A percentile compares a stretch with the other conserved stretches of the same genome.
These are phyloP conservation scores for Pichia deserticola DNA, from an alignment of 805 yeast species.

Conservation along the genomic window DNA sequence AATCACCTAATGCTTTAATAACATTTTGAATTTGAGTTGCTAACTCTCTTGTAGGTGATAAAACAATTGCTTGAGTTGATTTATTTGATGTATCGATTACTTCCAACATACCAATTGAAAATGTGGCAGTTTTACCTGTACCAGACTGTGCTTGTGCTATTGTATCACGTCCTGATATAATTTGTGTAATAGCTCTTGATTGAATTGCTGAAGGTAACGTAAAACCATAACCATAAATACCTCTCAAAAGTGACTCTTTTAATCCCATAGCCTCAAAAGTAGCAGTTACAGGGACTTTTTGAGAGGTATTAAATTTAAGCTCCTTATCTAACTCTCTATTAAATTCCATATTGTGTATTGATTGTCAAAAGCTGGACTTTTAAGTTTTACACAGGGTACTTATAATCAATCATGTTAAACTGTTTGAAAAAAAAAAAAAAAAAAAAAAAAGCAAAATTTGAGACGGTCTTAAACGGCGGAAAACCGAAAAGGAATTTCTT, in stretches of 20 bases:
- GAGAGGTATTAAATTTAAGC: conserved; percentile 55
- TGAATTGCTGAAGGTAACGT: conserved; percentile 80
- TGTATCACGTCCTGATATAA: conserved; percentile 64
- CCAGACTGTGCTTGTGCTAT: conserved; percentile 88
- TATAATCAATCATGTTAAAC: too few species aligned
- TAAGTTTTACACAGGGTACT: too few species aligned
- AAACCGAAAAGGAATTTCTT: too few species aligned
- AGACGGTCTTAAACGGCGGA: too few species aligned
- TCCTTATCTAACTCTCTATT: conserved; percentile 53
- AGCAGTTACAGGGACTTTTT: conserved; percentile 42
- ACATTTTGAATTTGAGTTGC: conserved; percentile 95
- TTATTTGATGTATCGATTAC: conserved; percentile 60
- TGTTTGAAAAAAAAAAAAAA: not conserved
- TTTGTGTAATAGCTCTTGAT: conserved; percentile 71
- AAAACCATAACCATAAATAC: conserved; percentile 76
- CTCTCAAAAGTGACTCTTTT: conserved; percentile 52
- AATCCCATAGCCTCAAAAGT: conserved; percentile 70
- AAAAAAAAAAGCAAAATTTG: not conserved
- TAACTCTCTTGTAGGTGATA: conserved; percentile 96
- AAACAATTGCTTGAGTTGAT: conserved; percentile 85
- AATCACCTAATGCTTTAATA: conserved; percentile 80
- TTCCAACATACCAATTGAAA: conserved; percentile 57
- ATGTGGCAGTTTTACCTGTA: conserved; percentile 88
- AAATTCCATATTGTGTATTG: conserved; percentile 36
- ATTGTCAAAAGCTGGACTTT: not conserved